Evolutionary conservation across 352 stramenopile genomes (phyloP).

Genomic region (Phytophthora quininea): DNA sequence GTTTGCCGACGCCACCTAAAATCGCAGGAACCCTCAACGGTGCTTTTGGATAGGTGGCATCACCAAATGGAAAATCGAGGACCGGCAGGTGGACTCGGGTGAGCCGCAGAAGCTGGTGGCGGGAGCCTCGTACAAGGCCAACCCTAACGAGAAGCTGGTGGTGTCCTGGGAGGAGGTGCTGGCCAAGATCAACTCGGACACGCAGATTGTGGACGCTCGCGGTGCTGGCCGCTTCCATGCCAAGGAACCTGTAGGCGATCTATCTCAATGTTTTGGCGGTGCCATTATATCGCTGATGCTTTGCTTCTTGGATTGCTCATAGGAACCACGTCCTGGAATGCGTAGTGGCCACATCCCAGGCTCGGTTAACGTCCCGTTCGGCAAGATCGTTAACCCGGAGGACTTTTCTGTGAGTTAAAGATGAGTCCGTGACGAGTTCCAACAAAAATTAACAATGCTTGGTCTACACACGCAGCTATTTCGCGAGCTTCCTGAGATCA

Average conservation of each 20-base stretch:
- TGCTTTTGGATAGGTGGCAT: conserved; percentile 45
- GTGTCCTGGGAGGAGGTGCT: conserved; percentile 71
- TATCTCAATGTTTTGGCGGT: neutral
- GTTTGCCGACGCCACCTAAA: neutral
- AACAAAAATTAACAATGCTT: conserved; percentile 11
- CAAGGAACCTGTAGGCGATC: conserved; percentile 66
- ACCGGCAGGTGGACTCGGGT: conserved; percentile 45
- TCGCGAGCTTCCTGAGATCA: conserved; percentile 78
- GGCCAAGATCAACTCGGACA: conserved; percentile 60
- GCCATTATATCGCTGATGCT: neutral
- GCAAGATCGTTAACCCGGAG: conserved; percentile 80
- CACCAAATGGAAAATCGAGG: conserved; percentile 74
- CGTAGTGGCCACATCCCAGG: conserved; percentile 92
- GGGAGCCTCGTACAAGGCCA: conserved; percentile 48
- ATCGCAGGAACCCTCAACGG: neutral
- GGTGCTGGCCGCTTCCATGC: conserved; percentile 87
- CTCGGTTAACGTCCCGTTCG: conserved; percentile 92
- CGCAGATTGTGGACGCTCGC: conserved; percentile 92
- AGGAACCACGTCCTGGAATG: conserved; percentile 93
- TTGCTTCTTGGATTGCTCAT: neutral
- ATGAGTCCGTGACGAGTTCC: neutral
- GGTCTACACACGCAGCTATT: conserved; percentile 47
- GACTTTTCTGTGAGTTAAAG: conserved; percentile 60
- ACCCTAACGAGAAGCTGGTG: conserved; percentile 52
- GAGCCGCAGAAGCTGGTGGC: conserved; percentile 33